Conservation (phyloP, 2,329 filamentous ascomycete species). For the Alternaria burnsii region DNA sequence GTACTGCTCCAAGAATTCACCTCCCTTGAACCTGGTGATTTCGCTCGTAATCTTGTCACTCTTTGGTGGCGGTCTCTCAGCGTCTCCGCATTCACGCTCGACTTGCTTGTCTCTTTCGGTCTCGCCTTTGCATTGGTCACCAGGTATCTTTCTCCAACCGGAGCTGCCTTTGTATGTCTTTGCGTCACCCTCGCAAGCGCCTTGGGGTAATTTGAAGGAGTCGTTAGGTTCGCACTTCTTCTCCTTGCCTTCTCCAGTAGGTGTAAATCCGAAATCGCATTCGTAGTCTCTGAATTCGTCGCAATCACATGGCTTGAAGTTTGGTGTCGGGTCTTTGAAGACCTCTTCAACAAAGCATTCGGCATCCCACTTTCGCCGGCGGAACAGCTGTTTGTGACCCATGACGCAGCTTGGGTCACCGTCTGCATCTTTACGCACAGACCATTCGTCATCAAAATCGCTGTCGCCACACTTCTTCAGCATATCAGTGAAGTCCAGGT, state of each 20-base stretch:
- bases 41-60: constrained; percentile 72
- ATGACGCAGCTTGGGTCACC: constrained; percentile 88
- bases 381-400: constrained; percentile 91
- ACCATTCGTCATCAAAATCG: constrained; percentile 85
- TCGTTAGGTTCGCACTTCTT: constrained; percentile 73
- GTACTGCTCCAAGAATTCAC: constrained; percentile 64
- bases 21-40: constrained; percentile 69
- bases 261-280: constrained; percentile 91
- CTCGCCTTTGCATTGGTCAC: constrained; percentile 58
- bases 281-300: constrained; percentile 82
- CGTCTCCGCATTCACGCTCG: constrained; percentile 78
- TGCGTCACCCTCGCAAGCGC: constrained; percentile 74
- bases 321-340: constrained; percentile 78
- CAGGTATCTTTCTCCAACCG: constrained; percentile 89
- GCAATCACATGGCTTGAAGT: constrained; percentile 81
- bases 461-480: constrained; percentile 77
- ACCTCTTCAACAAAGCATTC: constrained; percentile 89
- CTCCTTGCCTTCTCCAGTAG: constrained; percentile 56
- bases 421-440: constrained; percentile 80
- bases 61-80: constrained; percentile 60
- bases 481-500: constrained; percentile 83
- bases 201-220: constrained; percentile 71
- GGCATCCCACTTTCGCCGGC: constrained; percentile 82
- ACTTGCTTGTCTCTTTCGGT: constrained; percentile 60
- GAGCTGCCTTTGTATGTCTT: constrained; percentile 85